phyloP scores from a whole-genome alignment of 805 yeast genomes.

The Myxozyma neotropica region DNA sequence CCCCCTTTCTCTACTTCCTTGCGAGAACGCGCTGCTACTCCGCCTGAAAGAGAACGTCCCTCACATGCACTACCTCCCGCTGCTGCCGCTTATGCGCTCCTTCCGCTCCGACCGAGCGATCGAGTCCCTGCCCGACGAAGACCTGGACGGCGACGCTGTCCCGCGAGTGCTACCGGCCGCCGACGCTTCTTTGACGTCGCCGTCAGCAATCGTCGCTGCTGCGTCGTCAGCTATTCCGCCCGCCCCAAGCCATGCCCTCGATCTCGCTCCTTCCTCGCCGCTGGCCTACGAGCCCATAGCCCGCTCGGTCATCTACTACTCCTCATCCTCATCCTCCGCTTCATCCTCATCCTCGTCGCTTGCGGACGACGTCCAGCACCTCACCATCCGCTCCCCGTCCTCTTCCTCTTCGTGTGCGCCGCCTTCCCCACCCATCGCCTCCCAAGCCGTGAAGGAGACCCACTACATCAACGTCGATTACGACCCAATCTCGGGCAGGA shows the following conservation, averaged over 20 bases:
- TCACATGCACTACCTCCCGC: constrained; percentile 29
- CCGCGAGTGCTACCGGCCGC: constrained; percentile 17
- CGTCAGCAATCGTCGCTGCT: too few species aligned
- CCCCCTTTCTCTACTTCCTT: too few species aligned
- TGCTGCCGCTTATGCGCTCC: constrained; percentile 28
- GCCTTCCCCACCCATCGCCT: constrained; percentile 7
- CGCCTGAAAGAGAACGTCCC: not conserved
- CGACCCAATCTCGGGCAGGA: constrained; percentile 81
- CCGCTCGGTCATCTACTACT: constrained; percentile 20
- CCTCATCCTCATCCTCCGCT: constrained; percentile 19
- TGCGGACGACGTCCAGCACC: constrained; percentile 10
- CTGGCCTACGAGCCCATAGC: constrained; percentile 9
- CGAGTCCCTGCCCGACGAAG: too few species aligned
- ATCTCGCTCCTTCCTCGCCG: too few species aligned
- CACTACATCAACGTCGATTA: constrained; percentile 76
- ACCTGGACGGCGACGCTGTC: not conserved
- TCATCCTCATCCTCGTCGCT: constrained; percentile 8
- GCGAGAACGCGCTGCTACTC: too few species aligned
- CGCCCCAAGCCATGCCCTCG: too few species aligned
- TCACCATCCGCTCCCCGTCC: constrained; percentile 21
- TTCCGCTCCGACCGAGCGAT: constrained; percentile 26
- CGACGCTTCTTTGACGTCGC: too few species aligned
- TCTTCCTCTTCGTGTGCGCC: constrained; percentile 22
- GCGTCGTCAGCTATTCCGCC: too few species aligned
- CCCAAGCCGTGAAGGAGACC: constrained; percentile 75